phyloP scores from a whole-genome alignment of 495 filamentous ascomycete species.

The Penicillium longicatenatum region DNA sequence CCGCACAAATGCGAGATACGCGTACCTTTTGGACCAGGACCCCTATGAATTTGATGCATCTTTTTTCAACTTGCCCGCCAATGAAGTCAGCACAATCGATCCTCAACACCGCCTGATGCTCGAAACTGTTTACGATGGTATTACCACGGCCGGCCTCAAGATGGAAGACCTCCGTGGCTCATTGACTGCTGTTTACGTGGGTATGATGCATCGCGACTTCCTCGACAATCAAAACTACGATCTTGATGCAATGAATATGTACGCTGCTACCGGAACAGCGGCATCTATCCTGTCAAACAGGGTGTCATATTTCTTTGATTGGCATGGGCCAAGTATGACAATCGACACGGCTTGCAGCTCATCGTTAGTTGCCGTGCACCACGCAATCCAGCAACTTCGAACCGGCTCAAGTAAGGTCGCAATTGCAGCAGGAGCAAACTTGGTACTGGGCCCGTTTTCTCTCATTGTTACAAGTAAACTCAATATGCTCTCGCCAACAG shows the following conservation, averaged over 20 bases:
- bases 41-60: neutral
- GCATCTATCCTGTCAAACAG: constrained; percentile 1
- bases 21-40: neutral
- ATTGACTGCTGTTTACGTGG: neutral
- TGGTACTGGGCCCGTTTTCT: neutral
- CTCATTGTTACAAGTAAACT: constrained; percentile 19
- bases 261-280: neutral
- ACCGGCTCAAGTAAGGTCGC: neutral
- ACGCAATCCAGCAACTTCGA: neutral
- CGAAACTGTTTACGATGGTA: constrained; percentile 2
- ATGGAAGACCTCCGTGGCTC: neutral
- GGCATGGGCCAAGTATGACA: constrained; percentile 5
- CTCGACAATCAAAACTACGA: neutral
- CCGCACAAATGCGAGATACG: neutral
- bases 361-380: constrained; percentile 2
- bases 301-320: constrained; percentile 8
- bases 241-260: neutral
- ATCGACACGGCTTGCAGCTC: constrained; percentile 8
- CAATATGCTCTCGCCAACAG: constrained; percentile 36
- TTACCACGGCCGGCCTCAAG: neutral
- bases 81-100: constrained; percentile 21
- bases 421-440: constrained; percentile 48
- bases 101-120: constrained; percentile 3
- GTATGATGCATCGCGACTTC: constrained; percentile 2
- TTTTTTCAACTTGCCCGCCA: constrained; percentile 2